Conservation (phyloP, 768 basidiomycete species). For the Kwoniella newhampshirensis region DNA sequence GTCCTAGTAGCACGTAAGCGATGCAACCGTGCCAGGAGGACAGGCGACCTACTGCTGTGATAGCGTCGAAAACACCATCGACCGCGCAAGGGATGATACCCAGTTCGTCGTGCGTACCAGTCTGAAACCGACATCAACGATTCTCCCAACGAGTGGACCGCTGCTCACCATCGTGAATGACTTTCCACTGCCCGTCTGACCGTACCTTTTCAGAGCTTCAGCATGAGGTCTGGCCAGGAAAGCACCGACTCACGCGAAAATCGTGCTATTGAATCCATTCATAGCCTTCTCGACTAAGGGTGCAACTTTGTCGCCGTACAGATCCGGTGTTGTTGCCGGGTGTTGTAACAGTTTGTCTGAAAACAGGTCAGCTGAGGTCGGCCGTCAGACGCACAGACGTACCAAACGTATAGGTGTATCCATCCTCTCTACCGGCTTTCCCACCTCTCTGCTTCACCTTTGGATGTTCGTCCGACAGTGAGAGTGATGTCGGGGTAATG, state of each 20-base stretch:
- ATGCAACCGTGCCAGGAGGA: background rate
- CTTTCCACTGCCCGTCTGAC: constrained; percentile 51
- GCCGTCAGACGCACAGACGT: constrained; percentile 5
- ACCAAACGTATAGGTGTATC: constrained; percentile 52
- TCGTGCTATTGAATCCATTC: constrained; percentile 53
- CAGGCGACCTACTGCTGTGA: constrained; percentile 41
- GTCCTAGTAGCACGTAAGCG: constrained; percentile 30
- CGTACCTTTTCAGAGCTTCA: constrained; percentile 35
- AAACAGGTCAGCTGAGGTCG: background rate
- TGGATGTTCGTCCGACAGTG: constrained; percentile 47
- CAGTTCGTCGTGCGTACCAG: constrained; percentile 41
- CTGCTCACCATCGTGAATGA: constrained; percentile 49
- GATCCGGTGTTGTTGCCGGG: constrained; percentile 42
- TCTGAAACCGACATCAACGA: constrained; percentile 24
- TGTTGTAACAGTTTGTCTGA: constrained; percentile 43
- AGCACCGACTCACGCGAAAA: constrained; percentile 47
- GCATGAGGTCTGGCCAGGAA: background rate
- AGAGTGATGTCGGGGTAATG: constrained; percentile 37
- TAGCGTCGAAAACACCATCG: constrained; percentile 51
- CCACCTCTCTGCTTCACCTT: constrained; percentile 50
- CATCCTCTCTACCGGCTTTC: constrained; percentile 48
- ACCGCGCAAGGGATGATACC: constrained; percentile 52
- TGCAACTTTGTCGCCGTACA: constrained; percentile 45
- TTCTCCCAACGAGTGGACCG: background rate
- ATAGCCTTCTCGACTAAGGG: constrained; percentile 51